Evolutionary conservation across 164 flowering plant species (phyloP).

Genomic region (Vitis rupestris): DNA sequence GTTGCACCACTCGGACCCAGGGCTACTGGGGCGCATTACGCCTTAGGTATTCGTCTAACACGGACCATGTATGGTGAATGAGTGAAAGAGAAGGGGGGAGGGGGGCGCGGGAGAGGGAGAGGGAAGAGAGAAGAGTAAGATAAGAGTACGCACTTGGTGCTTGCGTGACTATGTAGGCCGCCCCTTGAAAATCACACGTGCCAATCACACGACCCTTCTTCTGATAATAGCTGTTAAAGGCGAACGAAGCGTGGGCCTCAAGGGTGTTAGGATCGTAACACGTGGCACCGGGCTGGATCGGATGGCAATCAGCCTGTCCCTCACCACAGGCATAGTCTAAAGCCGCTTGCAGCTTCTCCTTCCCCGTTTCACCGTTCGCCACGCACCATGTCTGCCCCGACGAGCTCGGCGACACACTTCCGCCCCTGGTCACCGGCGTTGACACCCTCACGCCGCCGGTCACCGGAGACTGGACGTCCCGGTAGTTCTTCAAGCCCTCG

Average conservation of each 20-base stretch:
- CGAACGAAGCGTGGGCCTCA: slow-evolving; percentile 67
- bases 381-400: slow-evolving; percentile 67
- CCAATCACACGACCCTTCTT: slow-evolving; percentile 46
- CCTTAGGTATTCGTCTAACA: neutral
- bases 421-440: slow-evolving; percentile 12
- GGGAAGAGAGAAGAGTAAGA: neutral
- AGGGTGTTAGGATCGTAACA: slow-evolving; percentile 65
- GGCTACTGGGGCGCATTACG: too few relatives aligned
- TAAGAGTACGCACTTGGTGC: slow-evolving; percentile 50
- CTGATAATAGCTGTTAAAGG: slow-evolving; percentile 74
- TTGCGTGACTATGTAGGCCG: slow-evolving; percentile 55
- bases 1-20: too few relatives aligned
- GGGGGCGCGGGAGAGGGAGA: neutral
- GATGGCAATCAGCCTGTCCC: slow-evolving; percentile 68
- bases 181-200: slow-evolving; percentile 59
- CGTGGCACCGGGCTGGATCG: slow-evolving; percentile 60
- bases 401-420: slow-evolving; percentile 32
- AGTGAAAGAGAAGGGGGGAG: neutral
- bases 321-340: slow-evolving; percentile 71
- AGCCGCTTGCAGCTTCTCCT: slow-evolving; percentile 55
- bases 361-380: slow-evolving; percentile 43
- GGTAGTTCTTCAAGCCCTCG: slow-evolving; percentile 38
- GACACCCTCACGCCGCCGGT: slow-evolving; percentile 3
- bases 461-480: slow-evolving; percentile 17
- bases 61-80: neutral